A percentile compares a stretch with the other conserved stretches of the same genome.
Conservation (phyloP, 2,329 filamentous ascomycete species). For the Xylariaceae sp. region DNA sequence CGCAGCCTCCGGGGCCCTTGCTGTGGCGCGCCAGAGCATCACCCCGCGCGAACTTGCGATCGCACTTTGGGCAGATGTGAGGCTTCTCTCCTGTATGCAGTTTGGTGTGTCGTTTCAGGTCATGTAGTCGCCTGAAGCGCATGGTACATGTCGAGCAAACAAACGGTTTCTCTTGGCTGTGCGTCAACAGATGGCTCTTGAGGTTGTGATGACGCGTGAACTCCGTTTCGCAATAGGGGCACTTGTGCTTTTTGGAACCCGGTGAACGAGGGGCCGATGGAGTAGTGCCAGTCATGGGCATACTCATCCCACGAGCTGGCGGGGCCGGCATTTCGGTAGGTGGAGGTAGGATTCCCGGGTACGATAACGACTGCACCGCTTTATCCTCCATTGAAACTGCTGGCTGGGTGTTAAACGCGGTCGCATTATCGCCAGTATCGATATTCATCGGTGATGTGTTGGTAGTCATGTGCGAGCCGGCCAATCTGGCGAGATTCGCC, state of each 20-base stretch:
- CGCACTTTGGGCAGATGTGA: slow-evolving; percentile 91
- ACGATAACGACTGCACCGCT: slow-evolving; percentile 47
- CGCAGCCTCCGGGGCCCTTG: slow-evolving; percentile 92
- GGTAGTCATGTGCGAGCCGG: slow-evolving; percentile 38
- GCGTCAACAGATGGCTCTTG: slow-evolving; percentile 93
- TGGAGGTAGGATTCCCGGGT: slow-evolving; percentile 46
- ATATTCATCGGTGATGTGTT: slow-evolving; percentile 52
- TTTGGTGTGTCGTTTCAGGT: slow-evolving; percentile 93
- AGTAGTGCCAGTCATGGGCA: slow-evolving; percentile 47
- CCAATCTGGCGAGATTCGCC: slow-evolving; percentile 36
- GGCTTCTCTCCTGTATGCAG: slow-evolving; percentile 94
- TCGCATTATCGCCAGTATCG: slow-evolving; percentile 37
- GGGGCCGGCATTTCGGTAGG: slow-evolving; percentile 39
- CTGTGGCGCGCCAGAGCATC: slow-evolving; percentile 92
- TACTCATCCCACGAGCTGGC: slow-evolving; percentile 49
- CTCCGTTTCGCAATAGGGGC: slow-evolving; percentile 91
- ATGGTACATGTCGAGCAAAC: slow-evolving; percentile 90
- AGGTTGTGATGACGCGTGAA: slow-evolving; percentile 97
- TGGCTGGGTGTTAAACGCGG: slow-evolving; percentile 35
- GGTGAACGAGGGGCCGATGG: slow-evolving; percentile 59
- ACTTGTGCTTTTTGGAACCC: slow-evolving; percentile 84
- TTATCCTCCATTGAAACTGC: slow-evolving; percentile 48
- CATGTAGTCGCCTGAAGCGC: slow-evolving; percentile 86
- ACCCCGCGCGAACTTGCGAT: slow-evolving; percentile 88
- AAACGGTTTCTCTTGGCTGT: slow-evolving; percentile 97